Percentiles rank a stretch among this genome's conserved stretches.
Conservation (phyloP, 1,139 yeast genomes). For the Lodderomyces jiufengensis region DNA sequence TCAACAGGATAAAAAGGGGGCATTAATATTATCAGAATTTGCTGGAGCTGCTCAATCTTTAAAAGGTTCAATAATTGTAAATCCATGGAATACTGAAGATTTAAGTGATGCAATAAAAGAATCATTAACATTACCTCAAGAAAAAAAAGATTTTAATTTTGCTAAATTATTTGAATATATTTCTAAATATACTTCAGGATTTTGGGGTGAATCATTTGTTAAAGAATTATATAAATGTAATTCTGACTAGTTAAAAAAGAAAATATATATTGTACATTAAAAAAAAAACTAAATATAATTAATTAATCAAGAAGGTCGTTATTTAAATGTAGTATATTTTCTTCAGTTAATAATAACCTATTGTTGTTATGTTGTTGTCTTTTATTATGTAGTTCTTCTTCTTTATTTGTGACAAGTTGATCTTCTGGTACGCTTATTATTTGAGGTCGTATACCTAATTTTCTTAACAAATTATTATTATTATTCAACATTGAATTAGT, state of each 20-base stretch:
- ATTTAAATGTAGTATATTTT: slow-evolving; percentile 8
- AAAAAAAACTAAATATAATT: background rate
- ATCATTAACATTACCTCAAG: slow-evolving; percentile 79
- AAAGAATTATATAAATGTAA: slow-evolving; percentile 63
- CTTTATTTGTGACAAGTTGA: slow-evolving; percentile 1
- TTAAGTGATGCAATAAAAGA: slow-evolving; percentile 82
- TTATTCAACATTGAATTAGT: slow-evolving; percentile 34
- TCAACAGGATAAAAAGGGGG: slow-evolving; percentile 83
- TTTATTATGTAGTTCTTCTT: slow-evolving; percentile 1
- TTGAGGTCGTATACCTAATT: slow-evolving; percentile 44
- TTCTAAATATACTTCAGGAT: slow-evolving; percentile 88
- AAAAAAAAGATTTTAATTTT: slow-evolving; percentile 74
- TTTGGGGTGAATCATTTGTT: slow-evolving; percentile 97
- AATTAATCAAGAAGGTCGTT: slow-evolving; percentile 9
- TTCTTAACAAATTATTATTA: slow-evolving; percentile 31
- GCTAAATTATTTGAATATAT: slow-evolving; percentile 81
- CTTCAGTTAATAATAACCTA: slow-evolving; percentile 9
- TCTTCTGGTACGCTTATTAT: slow-evolving; percentile 25
- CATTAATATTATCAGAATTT: slow-evolving; percentile 83
- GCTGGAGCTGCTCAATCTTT: slow-evolving; percentile 99
- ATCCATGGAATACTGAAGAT: slow-evolving; percentile 98
- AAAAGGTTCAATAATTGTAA: slow-evolving; percentile 89
- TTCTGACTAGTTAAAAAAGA: slow-evolving; percentile 5
- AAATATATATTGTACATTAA: background rate
- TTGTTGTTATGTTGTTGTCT: slow-evolving; percentile 3